A percentile compares a stretch with the other conserved stretches of the same genome.
Evolutionary conservation across 441 rosid species (phyloP).

Genomic region (Croton setiger): DNA sequence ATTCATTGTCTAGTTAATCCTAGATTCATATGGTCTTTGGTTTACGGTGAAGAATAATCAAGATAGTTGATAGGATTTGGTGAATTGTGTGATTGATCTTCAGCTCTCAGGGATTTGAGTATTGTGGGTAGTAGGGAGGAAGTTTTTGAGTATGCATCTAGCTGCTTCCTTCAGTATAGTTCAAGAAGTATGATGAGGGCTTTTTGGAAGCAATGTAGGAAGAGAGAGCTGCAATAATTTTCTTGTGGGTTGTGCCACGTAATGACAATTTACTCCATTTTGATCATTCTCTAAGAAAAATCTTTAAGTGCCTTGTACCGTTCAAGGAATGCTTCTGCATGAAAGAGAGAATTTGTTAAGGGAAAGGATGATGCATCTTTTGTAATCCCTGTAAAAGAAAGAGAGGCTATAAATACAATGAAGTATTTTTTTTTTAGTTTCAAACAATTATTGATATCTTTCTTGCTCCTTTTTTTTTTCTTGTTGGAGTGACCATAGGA

Average conservation of each 20-base stretch:
- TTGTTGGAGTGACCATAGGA: background rate
- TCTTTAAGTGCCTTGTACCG: background rate
- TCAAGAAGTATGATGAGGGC: background rate
- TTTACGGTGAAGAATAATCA: background rate
- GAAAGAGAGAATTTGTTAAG: background rate
- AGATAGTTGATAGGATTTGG: background rate
- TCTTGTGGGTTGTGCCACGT: background rate
- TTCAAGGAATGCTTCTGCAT: background rate
- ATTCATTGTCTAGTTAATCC: background rate
- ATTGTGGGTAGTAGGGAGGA: background rate
- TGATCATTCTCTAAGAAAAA: background rate
- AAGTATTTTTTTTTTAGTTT: background rate
- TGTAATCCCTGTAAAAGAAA: background rate
- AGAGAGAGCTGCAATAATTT: background rate
- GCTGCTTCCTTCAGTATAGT: background rate
- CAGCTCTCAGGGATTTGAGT: background rate
- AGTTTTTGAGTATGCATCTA: constrained; percentile 3
- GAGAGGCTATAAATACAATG: background rate
- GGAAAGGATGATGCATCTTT: background rate
- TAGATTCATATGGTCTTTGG: background rate
- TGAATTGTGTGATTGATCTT: background rate
- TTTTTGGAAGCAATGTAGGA: background rate
- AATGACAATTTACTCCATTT: background rate
- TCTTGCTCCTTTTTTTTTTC: background rate
- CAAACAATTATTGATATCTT: background rate